phyloP scores from a whole-genome alignment of 179 eudicot species.

The Actinidia arguta region DNA sequence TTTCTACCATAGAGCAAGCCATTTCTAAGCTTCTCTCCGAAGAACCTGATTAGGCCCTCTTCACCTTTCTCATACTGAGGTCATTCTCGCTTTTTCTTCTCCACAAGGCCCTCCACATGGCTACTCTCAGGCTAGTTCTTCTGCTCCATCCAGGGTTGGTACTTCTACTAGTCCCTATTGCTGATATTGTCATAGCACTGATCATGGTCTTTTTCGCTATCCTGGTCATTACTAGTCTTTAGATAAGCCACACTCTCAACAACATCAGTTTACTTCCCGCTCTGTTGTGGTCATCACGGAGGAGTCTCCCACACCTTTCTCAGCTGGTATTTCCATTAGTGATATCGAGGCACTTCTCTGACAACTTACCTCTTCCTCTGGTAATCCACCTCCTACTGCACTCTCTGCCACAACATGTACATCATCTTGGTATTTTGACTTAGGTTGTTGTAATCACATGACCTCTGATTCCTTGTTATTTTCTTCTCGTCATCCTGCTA shows the following conservation, averaged over 20 bases:
- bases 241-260: neutral
- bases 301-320: neutral
- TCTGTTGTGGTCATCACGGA: neutral
- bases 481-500: neutral
- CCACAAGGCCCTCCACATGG: neutral
- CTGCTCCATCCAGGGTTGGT: no score
- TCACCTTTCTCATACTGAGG: neutral
- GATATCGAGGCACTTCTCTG: neutral
- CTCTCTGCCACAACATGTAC: neutral
- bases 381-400: neutral
- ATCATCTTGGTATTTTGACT: neutral
- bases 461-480: neutral
- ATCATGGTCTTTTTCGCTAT: neutral
- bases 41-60: neutral
- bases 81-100: neutral
- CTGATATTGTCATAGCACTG: neutral
- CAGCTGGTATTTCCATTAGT: neutral
- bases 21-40: constrained; percentile 3
- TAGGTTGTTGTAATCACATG: neutral
- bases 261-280: neutral
- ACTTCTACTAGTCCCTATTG: neutral
- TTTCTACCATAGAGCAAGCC: neutral
- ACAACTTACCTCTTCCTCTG: neutral
- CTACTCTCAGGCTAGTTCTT: neutral
- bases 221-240: neutral